A percentile compares a stretch with the other conserved stretches of the same genome.
These are phyloP conservation scores for Phytophthora podocarpi DNA, from an alignment of 352 stramenopile species.

Conservation along the genomic window DNA sequence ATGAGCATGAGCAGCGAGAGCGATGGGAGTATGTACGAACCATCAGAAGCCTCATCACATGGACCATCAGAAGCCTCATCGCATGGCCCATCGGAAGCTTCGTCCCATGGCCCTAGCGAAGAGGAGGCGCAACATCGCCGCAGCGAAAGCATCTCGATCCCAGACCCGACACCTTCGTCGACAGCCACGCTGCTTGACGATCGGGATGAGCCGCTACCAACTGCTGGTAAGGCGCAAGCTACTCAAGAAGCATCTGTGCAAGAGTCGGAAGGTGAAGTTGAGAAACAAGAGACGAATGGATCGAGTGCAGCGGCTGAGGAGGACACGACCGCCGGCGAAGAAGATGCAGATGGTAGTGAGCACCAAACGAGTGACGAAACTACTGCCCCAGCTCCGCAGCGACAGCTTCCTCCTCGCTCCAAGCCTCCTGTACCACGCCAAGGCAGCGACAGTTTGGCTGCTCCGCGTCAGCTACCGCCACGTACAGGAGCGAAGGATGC, in stretches of 20 bases:
- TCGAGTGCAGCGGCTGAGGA: background rate
- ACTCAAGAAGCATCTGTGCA: slow-evolving; percentile 1
- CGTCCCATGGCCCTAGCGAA: slow-evolving; percentile 7
- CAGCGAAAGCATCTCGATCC: slow-evolving; percentile 68
- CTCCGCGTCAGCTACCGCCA: slow-evolving; percentile 22
- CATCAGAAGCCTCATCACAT: slow-evolving; percentile 25
- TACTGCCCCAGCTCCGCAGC: background rate
- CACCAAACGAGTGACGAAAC: slow-evolving; percentile 13
- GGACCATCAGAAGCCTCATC: slow-evolving; percentile 2
- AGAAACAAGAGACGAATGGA: slow-evolving; percentile 13
- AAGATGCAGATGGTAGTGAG: slow-evolving; percentile 12
- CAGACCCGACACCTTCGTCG: slow-evolving; percentile 35
- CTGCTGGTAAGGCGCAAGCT: slow-evolving; percentile 6
- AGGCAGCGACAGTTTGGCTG: slow-evolving; percentile 33
- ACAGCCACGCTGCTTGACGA: slow-evolving; percentile 33
- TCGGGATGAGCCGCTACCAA: slow-evolving; percentile 11
- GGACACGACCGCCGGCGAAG: background rate
- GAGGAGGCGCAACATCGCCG: slow-evolving; percentile 26
- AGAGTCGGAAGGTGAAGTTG: background rate
- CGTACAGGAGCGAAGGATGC: slow-evolving; percentile 20
- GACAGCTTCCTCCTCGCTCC: slow-evolving; percentile 16
- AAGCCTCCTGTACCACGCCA: slow-evolving; percentile 22
- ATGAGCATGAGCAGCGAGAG: slow-evolving; percentile 39
- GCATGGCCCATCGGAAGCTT: slow-evolving; percentile 1
- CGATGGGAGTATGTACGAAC: slow-evolving; percentile 26